Evolutionary conservation across 371 early-diverging fungal species (phyloP), one percentile per base, ranked within the genome.

Genomic region (Parasitella parasitica): DNA sequence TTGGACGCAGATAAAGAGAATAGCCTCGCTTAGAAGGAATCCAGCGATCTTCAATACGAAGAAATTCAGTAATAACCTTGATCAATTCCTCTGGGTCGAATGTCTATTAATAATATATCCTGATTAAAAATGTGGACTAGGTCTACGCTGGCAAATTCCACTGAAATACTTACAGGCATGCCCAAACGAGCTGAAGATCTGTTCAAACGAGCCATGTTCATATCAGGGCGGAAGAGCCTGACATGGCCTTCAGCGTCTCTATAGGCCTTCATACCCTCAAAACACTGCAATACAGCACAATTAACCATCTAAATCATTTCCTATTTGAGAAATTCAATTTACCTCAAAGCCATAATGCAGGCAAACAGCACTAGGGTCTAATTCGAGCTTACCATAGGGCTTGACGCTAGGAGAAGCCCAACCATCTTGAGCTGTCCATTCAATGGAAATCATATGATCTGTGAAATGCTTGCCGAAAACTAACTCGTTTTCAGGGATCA

Each of bases 241-340:
- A 93, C 83, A 37, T 84, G 84, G 32, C 94, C 94, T 18, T 89
- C 65, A 58, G 79, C 80, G 67, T 93, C 94, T 69, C 91, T 92
- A 71, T 86, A 96, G 27, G 94, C 95, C 75, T 95, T 95, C 84
- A 93, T 82, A 24, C 95, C 96, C 80, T 96, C 97, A 59, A 96
- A 96, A 63, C 95, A 93, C 85, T 82, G 59, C 16, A 41, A 20
- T 0, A 34, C 35, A 20, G 9, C 22, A 2, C 11, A 53, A n/a
- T 53, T 34, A 53, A 53, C 22, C 34, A 4, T 35, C 22, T 20
- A 9, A 35, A 11, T 11, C 3, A 2, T 8, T 20, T 20, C 9
- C 9, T 20, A 20, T 9, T 18, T 35, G 6, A 7, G 15, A 26
- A 20, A 7, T 12, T 11, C 0, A 16, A 26, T 7, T 37, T 61